Base-by-base conservation (phyloP, 2,329 filamentous ascomycete genomes). In the Huntiella omanensis region DNA sequence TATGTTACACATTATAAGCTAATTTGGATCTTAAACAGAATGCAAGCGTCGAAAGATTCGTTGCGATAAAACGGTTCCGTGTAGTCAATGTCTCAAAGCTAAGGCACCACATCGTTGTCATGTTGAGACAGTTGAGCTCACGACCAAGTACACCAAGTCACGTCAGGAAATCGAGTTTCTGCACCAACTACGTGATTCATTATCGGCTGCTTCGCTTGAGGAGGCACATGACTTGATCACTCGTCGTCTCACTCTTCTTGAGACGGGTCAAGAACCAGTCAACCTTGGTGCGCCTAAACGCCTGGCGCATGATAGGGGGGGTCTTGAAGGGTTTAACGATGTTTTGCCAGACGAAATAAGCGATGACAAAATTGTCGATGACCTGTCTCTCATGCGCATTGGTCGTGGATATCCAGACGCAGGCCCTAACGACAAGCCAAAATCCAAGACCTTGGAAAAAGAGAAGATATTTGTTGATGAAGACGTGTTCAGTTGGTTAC, bases 101-200 rank as follows among this genome's bases (percentile, higher is more conserved):
- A 49, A 49, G 19, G 43, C 48, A 10, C 48, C 48, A 5, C 40
- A 42, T 12, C 39, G 40, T 15, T 49, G 48, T 32, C 43, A 44
- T 5, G 44, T 49, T 12, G 48, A 49, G 33, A 49, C 44, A n/a
- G 48, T 49, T 4, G 48, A 49, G 40, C 36, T 49, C 12, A 49
- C 48, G 15, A 49, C 48, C 28, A 49, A 49, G 40, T 43, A 49
- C 48, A 49, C 48, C 22, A 49, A 49, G 16, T 49, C 48, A 5
- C 48, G 48, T 16, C 48, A 49, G 22, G 48, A 49, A 39, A 49
- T 49, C 7, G 43, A 49, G 22, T 49, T 49, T 19, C 36, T 49
- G 34, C 39, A 49, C 16, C 39, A 42, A 22, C 34, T 49, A 8
- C 44, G 46, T 32, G n/a, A n/a, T 12, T 42, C 48, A 4, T 28